Evolutionary conservation across 2,329 filamentous ascomycete genomes (phyloP), one percentile per base, ranked within the genome.

Genomic region (Microascus cirrosus): DNA sequence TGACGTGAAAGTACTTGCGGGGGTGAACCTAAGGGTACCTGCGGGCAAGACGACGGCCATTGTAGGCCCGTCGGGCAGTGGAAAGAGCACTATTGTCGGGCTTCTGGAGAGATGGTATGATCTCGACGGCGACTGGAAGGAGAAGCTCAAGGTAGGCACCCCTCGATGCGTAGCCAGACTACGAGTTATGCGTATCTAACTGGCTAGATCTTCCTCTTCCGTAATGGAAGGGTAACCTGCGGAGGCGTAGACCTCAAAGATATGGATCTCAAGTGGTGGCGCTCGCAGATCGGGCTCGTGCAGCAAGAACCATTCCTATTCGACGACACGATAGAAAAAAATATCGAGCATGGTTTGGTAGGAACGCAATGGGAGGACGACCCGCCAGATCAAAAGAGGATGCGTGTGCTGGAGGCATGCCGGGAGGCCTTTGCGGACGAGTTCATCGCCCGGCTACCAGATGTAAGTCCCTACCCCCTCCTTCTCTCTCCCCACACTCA

Each of bases 41-140:
- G 76, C 80, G 8, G 84, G 85, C 22, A 86, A 87, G 64, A 79
- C 85, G 2, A 89, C 86, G 0, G 87, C 87, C 2, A 85, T 91
- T 20, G 87, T 91, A 22, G 87, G 87, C 0, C 81, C 85, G 0
- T 88, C 84, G 2, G 87, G 87, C 0, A 84, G 80, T 4, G 87
- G 88, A 0, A 92, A 91, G 68, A 87, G 83, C 55, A 91, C 87
- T 0, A 82, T 90, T 28, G 81, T 90, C 0, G 85, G 84, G 0
- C 71, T 91, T 2, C 73, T 90, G 2, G 83, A 90, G 65, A 75
- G 86, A 35, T 90, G 86, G 85, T 90, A 90, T 65, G 59, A 84
- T 82, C 1, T 72, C 13, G 53, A 58, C 35, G 57, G 57, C 10
- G 57, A 58, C 57, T 58, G 35, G 48, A 53, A 20, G 50, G 51